Base-by-base conservation (phyloP, 164 flowering plant species). In the Vitis rotundifolia region DNA sequence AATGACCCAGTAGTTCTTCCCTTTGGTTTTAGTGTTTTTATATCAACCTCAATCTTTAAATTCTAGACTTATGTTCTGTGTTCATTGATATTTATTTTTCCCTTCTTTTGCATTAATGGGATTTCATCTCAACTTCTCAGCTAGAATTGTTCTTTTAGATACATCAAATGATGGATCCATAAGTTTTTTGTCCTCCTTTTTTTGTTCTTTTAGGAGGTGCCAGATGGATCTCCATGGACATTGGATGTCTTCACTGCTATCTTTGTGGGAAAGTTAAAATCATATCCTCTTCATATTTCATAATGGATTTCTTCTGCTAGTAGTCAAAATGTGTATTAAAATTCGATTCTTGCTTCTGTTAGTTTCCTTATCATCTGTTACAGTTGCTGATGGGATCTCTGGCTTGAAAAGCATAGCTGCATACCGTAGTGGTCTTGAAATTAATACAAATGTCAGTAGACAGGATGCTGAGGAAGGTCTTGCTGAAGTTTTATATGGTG, bases 371-470 rank as follows among this genome's bases (percentile, higher is more conserved):
- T 28, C 82, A 53, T 56, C 15, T 59, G 18, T 51, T 70, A 95
- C 98, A 70, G 72, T 78, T 75, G 88, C 86, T 72, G 75, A 73
- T 62, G 63, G 83, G 75, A 75, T 86, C 65, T 83, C 85, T 69
- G 92, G 83, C 56, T 79, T 93, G 67, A 95, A 95, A 87, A 92
- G 91, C 79, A 87, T 93, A 76, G 98, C 93, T 85, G 96, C 99
- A 56, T 92, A 93, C 68, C 89, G 98, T 51, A 82, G 93, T 74
- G 99, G 99, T 60, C 84, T 92, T 29, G 88, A 85, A 51, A 95
- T 95, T 67, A 79, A 93, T 70, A 77, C 96, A 66, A 68, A 77
- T 69, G 92, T 93, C 53, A 77, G 78, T 13, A 73, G 55, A 62
- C 73, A 72, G 74, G 93, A 89, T 66, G 99, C 97, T 18, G 93